Base-by-base conservation (phyloP, 2,329 filamentous ascomycete species). In the Hysterium pulicare region DNA sequence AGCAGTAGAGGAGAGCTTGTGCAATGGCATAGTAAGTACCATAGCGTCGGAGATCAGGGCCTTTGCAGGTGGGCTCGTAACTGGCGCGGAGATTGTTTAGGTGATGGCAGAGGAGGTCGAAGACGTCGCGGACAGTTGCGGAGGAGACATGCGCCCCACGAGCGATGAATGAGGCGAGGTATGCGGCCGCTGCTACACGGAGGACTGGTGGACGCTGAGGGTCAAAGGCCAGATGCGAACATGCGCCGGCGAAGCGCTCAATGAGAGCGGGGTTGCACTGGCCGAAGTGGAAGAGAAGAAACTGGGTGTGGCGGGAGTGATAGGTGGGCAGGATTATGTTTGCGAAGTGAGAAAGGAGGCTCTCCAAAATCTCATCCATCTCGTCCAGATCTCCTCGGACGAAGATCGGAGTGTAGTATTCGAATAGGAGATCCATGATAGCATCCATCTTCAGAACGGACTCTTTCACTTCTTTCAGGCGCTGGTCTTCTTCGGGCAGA, bases 221-320 rank as follows among this genome's bases (percentile, higher is more conserved):
- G 62, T 88, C 83, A 53, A 87, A 83, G 31, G 86, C 81, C 19
- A 88, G 75, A 47, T 86, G 77, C 30, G 87, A 79, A 50, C 91
- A 86, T 19, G 83, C 84, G 24, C 85, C 85, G 33, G 87, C 84
- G 59, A 97, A 97, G 37, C 83, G 80, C 58, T 93, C 87, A 44
- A 88, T 84, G 36, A 95, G 80, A 33, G 79, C 77, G 22, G 86
- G 83, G 7, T 88, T 87, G 44, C 79, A 80, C 66, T 98, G 91
- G 13, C 87, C 87, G 62, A 95, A 96, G 68, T 96, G 91, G 69
- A 98, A 98, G 38, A 97, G 78, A 36, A 98, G 79, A 57, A 97
- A 98, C 59, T 98, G 93, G 0, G 90, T 90, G 64, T 97, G 91
- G 24, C 93, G 84, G 19, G 90, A 95, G 53, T 89, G 87, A 63